Conservation (phyloP, 495 filamentous ascomycete species). For the Hyaloscypha finlandica region DNA sequence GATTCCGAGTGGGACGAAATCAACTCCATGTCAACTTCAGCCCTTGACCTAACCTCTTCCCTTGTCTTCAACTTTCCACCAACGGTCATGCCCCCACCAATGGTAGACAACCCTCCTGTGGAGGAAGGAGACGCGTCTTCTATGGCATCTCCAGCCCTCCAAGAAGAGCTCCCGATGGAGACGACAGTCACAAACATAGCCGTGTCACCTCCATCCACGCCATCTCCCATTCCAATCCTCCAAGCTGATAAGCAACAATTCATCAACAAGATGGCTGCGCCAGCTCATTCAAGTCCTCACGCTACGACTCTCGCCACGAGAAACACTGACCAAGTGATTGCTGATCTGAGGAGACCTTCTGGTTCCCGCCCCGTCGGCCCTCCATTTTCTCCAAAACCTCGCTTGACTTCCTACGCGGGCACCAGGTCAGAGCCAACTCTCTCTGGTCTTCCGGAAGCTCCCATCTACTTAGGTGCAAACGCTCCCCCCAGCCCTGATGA, state of each 20-base stretch:
- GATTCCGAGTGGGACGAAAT: neutral
- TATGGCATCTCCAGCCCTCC: neutral
- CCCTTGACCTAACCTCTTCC: neutral
- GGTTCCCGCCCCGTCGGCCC: neutral
- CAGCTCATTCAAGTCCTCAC: neutral
- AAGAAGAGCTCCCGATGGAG: neutral
- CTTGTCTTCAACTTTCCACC: neutral
- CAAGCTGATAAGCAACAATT: neutral
- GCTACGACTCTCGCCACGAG: conserved; percentile 24
- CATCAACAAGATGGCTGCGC: neutral
- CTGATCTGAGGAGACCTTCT: conserved; percentile 26
- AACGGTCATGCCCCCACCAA: neutral
- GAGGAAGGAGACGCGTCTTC: neutral
- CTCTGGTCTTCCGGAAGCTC: neutral
- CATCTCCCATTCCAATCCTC: neutral
- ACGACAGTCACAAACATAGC: neutral
- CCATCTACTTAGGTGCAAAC: neutral
- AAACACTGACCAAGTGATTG: conserved; percentile 30
- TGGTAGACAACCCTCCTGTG: neutral
- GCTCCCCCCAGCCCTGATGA: neutral
- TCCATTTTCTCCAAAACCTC: neutral
- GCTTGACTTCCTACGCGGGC: neutral
- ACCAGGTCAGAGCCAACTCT: neutral
- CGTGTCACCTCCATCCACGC: neutral
- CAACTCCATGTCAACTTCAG: neutral